phyloP scores from a whole-genome alignment of 768 basidiomycete genomes.

The Serendipita sp. region DNA sequence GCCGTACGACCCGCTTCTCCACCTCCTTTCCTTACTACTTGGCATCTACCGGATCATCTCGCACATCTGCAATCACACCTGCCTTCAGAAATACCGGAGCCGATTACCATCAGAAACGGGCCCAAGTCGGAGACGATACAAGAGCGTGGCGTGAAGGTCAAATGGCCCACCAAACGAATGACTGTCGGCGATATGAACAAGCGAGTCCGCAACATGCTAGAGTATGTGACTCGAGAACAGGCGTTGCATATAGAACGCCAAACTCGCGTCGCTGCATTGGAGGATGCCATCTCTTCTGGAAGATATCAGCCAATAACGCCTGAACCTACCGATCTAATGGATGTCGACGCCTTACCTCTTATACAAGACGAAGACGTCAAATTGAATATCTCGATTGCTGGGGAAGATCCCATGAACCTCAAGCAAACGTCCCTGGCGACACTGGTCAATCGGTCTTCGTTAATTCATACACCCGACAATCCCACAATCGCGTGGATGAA shows the following conservation, averaged over 20 bases:
- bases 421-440: not conserved
- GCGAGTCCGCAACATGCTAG: constrained; percentile 73
- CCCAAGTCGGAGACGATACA: constrained; percentile 28
- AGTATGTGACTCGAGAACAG: constrained; percentile 87
- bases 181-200: constrained; percentile 98
- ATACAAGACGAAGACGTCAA: not conserved
- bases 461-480: not conserved
- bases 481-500: constrained; percentile 6
- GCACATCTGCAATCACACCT: constrained; percentile 73
- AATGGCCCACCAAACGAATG: constrained; percentile 88
- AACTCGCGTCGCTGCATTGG: constrained; percentile 51
- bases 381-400: not conserved
- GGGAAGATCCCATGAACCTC: not conserved
- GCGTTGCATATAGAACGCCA: constrained; percentile 56
- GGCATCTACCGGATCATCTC: constrained; percentile 88
- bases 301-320: constrained; percentile 1
- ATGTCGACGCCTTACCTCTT: not conserved
- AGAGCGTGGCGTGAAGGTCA: constrained; percentile 73
- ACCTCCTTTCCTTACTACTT: constrained; percentile 65
- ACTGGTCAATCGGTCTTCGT: not conserved
- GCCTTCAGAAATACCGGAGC: constrained; percentile 57
- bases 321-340: constrained; percentile 1
- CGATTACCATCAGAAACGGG: constrained; percentile 43
- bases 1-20: constrained; percentile 28
- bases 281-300: constrained; percentile 28